Conservation (phyloP, 2,329 filamentous ascomycete genomes). For the Trichoderma lentiforme region DNA sequence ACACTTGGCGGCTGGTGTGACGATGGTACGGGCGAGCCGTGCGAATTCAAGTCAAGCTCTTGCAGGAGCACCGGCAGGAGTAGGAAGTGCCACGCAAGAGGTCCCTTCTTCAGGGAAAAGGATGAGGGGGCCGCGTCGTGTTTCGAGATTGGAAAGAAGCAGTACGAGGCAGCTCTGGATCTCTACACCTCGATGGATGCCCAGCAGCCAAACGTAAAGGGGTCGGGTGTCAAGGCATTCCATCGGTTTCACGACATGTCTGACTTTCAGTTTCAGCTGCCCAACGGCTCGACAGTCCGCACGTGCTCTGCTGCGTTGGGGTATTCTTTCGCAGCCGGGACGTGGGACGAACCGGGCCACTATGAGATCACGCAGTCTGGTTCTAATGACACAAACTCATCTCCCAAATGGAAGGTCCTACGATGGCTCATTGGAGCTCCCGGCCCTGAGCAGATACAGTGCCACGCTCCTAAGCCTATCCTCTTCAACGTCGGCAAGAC, state of each 20-base stretch:
- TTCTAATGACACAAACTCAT: constrained; percentile 63
- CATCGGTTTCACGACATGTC: constrained; percentile 80
- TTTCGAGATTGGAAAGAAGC: constrained; percentile 68
- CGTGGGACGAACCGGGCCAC: constrained; percentile 79
- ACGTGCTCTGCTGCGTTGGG: constrained; percentile 86
- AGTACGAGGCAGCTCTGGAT: constrained; percentile 55
- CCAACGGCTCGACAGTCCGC: constrained; percentile 65
- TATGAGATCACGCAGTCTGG: constrained; percentile 89
- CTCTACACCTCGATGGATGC: constrained; percentile 50
- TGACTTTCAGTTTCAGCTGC: constrained; percentile 66
- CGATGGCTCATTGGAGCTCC: constrained; percentile 68
- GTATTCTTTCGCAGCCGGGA: constrained; percentile 87
- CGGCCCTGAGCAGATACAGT: constrained; percentile 63
- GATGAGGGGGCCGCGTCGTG: constrained; percentile 73
- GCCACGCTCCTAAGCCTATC: constrained; percentile 79
- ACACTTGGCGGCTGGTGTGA: constrained; percentile 82
- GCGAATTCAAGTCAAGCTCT: constrained; percentile 73
- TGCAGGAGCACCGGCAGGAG: constrained; percentile 62
- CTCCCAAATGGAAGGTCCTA: constrained; percentile 75
- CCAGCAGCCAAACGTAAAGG: constrained; percentile 50
- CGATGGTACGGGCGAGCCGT: constrained; percentile 68
- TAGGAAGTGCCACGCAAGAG: constrained; percentile 67
- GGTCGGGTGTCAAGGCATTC: constrained; percentile 68
- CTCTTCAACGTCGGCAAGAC: constrained; percentile 83
- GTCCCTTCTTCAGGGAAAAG: constrained; percentile 61